Conservation (phyloP, 2,329 filamentous ascomycete genomes). For the Colletotrichum trifolii region DNA sequence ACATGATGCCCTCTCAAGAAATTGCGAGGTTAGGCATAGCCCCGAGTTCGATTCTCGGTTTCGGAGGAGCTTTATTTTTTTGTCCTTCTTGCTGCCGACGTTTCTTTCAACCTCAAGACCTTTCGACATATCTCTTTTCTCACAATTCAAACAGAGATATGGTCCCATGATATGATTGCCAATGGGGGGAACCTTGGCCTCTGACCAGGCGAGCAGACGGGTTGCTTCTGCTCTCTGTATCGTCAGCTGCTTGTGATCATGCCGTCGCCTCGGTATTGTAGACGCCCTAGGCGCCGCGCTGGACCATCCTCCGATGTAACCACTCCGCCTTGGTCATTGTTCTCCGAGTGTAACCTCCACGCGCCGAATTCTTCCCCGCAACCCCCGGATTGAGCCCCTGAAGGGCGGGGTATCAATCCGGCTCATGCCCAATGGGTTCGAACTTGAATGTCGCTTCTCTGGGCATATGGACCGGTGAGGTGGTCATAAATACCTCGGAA, state of each 20-base stretch:
- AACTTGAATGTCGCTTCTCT: no score
- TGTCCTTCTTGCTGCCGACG: not conserved
- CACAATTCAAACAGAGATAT: no score
- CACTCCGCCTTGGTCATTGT: slow-evolving; percentile 24
- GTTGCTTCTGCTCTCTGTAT: not conserved
- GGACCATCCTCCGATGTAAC: slow-evolving; percentile 17
- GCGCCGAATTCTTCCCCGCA: slow-evolving; percentile 10
- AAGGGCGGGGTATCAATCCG: not conserved
- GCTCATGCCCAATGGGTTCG: no score
- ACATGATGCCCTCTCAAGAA: slow-evolving; percentile 27
- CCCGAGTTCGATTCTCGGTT: slow-evolving; percentile 31
- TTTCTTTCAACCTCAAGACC: no score
- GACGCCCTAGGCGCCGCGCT: no score
- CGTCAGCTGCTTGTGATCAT: slow-evolving; percentile 9
- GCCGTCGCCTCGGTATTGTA: slow-evolving; percentile 1
- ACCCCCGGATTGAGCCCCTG: slow-evolving; percentile 25
- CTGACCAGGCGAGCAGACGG: no score
- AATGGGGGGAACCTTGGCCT: not conserved
- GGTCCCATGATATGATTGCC: not conserved
- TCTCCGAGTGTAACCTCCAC: slow-evolving; percentile 24
- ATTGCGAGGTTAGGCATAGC: slow-evolving; percentile 21
- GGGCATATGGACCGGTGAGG: no score
- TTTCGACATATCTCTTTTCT: no score
- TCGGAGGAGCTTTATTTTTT: not conserved
- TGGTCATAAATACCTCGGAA: no score